phyloP scores from a whole-genome alignment of 1,139 yeast genomes.

The Taiozyma onychis region DNA sequence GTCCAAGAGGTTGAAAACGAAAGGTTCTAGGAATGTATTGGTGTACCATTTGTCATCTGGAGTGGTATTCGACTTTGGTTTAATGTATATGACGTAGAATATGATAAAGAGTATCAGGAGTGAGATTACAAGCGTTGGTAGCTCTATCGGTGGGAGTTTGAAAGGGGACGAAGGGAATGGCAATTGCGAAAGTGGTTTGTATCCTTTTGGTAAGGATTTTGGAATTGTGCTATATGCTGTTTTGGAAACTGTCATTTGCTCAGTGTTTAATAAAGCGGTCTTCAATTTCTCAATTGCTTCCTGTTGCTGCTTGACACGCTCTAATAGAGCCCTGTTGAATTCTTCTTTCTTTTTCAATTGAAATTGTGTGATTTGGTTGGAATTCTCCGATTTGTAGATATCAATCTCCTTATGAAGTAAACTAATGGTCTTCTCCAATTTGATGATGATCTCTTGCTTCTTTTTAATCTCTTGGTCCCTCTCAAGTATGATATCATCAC shows the following conservation, averaged over 20 bases:
- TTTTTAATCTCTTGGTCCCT: slow-evolving; percentile 21
- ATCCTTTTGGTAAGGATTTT: background rate
- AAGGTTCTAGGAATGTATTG: slow-evolving; percentile 14
- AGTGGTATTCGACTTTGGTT: background rate
- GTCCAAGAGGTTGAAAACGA: slow-evolving; percentile 7
- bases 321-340: slow-evolving; percentile 23
- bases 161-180: background rate
- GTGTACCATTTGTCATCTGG: slow-evolving; percentile 10
- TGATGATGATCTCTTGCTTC: slow-evolving; percentile 7
- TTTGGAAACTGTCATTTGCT: background rate
- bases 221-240: background rate
- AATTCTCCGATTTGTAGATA: slow-evolving; percentile 9
- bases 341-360: slow-evolving; percentile 20
- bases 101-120: background rate
- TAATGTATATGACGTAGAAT: background rate
- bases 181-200: background rate
- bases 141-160: background rate
- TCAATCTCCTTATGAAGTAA: slow-evolving; percentile 9
- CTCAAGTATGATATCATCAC: slow-evolving; percentile 24
- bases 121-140: background rate
- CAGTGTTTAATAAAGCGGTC: slow-evolving; percentile 11
- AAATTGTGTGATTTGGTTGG: slow-evolving; percentile 1
- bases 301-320: slow-evolving; percentile 20
- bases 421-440: slow-evolving; percentile 10
- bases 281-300: slow-evolving; percentile 12